Evolutionary conservation across 2,329 filamentous ascomycete genomes (phyloP).

Genomic region (Didymella exigua): DNA sequence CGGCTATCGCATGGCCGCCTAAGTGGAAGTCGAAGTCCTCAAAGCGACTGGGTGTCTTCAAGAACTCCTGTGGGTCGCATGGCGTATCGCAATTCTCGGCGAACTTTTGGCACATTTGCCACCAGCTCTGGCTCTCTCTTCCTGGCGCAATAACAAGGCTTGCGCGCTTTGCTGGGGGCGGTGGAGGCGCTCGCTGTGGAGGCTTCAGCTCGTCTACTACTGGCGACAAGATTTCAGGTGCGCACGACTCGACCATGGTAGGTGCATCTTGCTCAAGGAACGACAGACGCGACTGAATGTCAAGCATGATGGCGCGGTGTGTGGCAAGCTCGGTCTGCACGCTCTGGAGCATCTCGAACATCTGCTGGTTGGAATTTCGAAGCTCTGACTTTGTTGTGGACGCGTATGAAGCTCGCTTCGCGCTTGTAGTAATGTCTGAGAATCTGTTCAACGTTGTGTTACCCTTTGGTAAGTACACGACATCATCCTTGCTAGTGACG

Average conservation of each 20-base stretch:
- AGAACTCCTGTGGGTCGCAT: conserved; percentile 33
- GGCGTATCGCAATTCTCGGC: conserved; percentile 34
- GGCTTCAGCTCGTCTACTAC: conserved; percentile 15
- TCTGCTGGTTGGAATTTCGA: conserved; percentile 31
- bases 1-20: conserved; percentile 16
- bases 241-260: conserved; percentile 13
- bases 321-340: conserved; percentile 35
- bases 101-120: conserved; percentile 38
- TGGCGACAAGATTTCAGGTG: conserved; percentile 13
- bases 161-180: conserved; percentile 5
- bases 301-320: conserved; percentile 34
- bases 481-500: not conserved
- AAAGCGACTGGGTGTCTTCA: conserved; percentile 31
- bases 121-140: conserved; percentile 23
- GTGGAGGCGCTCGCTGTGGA: conserved; percentile 13
- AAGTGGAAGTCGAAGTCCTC: conserved; percentile 39
- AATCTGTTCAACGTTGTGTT: conserved; percentile 15
- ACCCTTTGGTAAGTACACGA: conserved; percentile 2
- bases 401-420: conserved; percentile 28
- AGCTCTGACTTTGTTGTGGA: conserved; percentile 37
- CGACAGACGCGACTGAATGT: conserved; percentile 37
- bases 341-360: conserved; percentile 38
- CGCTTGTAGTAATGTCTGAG: conserved; percentile 13
- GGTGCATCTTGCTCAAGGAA: conserved; percentile 33
- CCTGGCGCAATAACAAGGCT: conserved; percentile 6